Evolutionary conservation across 164 flowering plant species (phyloP).

Genomic region (Macadamia integrifolia): DNA sequence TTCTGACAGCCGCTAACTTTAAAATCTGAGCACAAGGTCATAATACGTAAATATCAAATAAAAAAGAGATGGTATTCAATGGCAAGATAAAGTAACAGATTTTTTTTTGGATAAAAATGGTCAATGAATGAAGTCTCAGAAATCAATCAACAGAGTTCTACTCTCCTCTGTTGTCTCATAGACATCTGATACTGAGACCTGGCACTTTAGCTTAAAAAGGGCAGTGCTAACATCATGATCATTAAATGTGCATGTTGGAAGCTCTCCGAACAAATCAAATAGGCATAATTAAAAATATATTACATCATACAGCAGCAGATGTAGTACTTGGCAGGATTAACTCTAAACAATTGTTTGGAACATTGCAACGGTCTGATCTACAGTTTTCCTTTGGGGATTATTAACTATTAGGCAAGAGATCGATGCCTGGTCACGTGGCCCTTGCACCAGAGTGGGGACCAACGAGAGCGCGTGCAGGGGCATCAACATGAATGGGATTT

Average conservation of each 20-base stretch:
- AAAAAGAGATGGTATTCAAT: neutral
- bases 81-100: neutral
- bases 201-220: too few species aligned
- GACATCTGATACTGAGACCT: too few species aligned
- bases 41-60: neutral
- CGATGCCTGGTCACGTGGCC: too few species aligned
- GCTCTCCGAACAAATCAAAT: neutral
- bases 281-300: neutral
- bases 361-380: neutral
- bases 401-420: too few species aligned
- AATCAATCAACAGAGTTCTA: neutral
- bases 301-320: neutral
- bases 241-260: neutral
- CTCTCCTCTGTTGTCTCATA: too few species aligned
- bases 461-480: too few species aligned
- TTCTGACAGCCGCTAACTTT: constrained; percentile 94
- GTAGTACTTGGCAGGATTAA: too few species aligned
- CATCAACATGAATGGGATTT: too few species aligned
- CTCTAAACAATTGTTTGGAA: neutral
- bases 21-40: constrained; percentile 42
- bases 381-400: neutral
- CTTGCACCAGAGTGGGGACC: too few species aligned
- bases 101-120: too few species aligned
- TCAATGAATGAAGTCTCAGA: neutral
- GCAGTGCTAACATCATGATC: too few species aligned